Percentiles rank a stretch among this genome's conserved stretches.
phyloP scores from a whole-genome alignment of 306 rosid species.

The Inga leiocalycina region DNA sequence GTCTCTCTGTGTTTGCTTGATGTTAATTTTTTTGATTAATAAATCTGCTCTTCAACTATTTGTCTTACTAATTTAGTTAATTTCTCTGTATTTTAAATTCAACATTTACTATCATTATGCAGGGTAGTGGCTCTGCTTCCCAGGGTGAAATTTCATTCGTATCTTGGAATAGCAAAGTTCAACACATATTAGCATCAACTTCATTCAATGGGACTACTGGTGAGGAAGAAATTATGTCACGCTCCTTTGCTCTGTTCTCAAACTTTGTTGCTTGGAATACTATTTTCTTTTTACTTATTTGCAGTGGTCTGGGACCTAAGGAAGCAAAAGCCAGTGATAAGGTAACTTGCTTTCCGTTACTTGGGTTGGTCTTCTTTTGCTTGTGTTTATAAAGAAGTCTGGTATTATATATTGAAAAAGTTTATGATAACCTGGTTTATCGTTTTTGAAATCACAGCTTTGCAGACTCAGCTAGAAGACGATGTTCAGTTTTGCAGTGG shows the following conservation, averaged over 20 bases:
- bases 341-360: slow-evolving; percentile 49
- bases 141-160: slow-evolving; percentile 96
- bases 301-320: slow-evolving; percentile 97
- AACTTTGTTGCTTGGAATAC: slow-evolving; percentile 8
- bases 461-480: slow-evolving; percentile 81
- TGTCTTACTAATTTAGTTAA: slow-evolving; percentile 21
- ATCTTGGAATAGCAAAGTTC: slow-evolving; percentile 99
- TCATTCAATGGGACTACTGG: slow-evolving; percentile 97
- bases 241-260: slow-evolving; percentile 30
- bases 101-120: slow-evolving; percentile 39
- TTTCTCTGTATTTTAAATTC: slow-evolving; percentile 15
- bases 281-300: slow-evolving; percentile 28
- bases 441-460: slow-evolving; percentile 62
- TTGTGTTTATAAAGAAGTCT: slow-evolving; percentile 2
- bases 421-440: slow-evolving; percentile 33
- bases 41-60: slow-evolving; percentile 21
- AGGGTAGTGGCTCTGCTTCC: slow-evolving; percentile 95
- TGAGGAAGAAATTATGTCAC: slow-evolving; percentile 42
- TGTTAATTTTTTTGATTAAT: neutral
- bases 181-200: slow-evolving; percentile 92
- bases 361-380: slow-evolving; percentile 24
- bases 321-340: slow-evolving; percentile 98
- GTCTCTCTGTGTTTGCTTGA: slow-evolving; percentile 4
- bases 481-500: slow-evolving; percentile 99
- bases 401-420: slow-evolving; percentile 5